Percentiles rank a stretch among this genome's conserved stretches.
Conservation (phyloP, 1,284 basidiomycete species). For the Malassezia furfur region DNA sequence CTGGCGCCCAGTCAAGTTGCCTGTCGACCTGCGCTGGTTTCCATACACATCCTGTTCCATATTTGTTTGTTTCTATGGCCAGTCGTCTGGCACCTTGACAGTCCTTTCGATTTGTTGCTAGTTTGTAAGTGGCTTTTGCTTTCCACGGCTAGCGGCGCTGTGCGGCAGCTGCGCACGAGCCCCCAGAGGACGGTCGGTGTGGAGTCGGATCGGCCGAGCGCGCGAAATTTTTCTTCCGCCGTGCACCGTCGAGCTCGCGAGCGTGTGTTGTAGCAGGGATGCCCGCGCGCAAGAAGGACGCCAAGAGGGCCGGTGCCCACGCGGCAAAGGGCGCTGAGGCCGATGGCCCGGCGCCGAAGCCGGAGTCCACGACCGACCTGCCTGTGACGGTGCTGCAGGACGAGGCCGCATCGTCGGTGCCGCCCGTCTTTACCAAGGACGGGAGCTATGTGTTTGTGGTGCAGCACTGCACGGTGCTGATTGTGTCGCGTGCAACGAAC, state of each 20-base stretch:
- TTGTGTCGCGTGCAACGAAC: conserved; percentile 37
- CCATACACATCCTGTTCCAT: too few relatives aligned
- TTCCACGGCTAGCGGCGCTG: too few relatives aligned
- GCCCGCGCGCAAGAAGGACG: conserved; percentile 10
- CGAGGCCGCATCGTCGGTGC: conserved; percentile 5
- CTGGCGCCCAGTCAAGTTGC: too few relatives aligned
- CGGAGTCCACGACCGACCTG: not conserved
- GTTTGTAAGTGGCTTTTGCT: too few relatives aligned
- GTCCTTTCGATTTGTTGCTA: too few relatives aligned
- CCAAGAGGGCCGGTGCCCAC: not conserved
- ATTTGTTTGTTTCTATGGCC: too few relatives aligned
- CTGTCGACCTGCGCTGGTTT: too few relatives aligned
- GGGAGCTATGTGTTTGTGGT: conserved; percentile 38
- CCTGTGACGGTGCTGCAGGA: conserved; percentile 14
- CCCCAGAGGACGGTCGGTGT: not conserved
- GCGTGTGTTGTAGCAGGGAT: not conserved
- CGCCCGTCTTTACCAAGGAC: conserved; percentile 19
- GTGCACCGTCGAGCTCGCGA: not conserved
- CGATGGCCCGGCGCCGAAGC: too few relatives aligned
- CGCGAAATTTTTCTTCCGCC: conserved; percentile 14
- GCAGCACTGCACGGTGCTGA: conserved; percentile 30
- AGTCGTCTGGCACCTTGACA: too few relatives aligned
- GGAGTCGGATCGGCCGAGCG: conserved; percentile 14
- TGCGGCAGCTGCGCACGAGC: too few relatives aligned
- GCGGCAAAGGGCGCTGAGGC: not conserved